These are phyloP conservation scores for Scopulariopsis brevicaulis DNA, from an alignment of 2,329 filamentous ascomycete genomes.

Conservation along the genomic window DNA sequence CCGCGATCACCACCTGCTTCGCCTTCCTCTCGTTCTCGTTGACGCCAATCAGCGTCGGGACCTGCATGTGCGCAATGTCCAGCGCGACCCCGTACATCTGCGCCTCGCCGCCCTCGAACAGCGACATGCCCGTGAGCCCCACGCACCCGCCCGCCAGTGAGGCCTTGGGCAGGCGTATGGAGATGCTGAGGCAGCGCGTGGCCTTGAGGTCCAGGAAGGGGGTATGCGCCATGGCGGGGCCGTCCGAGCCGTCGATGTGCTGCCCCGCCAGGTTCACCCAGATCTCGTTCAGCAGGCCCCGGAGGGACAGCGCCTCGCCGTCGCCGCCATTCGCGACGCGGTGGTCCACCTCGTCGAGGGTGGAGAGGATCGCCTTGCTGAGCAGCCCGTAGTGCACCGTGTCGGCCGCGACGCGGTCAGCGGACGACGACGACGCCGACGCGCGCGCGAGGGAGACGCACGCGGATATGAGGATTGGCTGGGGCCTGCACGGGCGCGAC, in stretches of 20 bases:
- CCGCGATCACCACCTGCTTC: conserved; percentile 56
- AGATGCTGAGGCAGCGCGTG: conserved; percentile 37
- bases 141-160: conserved; percentile 53
- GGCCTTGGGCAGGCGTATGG: conserved; percentile 53
- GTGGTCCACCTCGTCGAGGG: conserved; percentile 21
- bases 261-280: conserved; percentile 20
- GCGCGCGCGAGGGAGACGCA: conserved; percentile 41
- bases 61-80: conserved; percentile 42
- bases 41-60: conserved; percentile 61
- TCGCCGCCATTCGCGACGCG: background rate
- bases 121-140: conserved; percentile 33
- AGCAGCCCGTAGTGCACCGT: conserved; percentile 67
- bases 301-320: conserved; percentile 9
- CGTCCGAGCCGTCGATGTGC: conserved; percentile 8
- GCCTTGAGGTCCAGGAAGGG: conserved; percentile 18
- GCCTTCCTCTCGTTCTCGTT: conserved; percentile 57
- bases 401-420: conserved; percentile 52
- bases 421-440: conserved; percentile 45
- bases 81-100: conserved; percentile 22
- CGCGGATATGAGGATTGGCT: conserved; percentile 52
- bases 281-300: conserved; percentile 16
- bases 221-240: conserved; percentile 6
- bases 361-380: conserved; percentile 50
- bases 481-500: conserved; percentile 45
- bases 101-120: conserved; percentile 21